phyloP scores from a whole-genome alignment of 768 basidiomycete species.

The Russula olivacea region DNA sequence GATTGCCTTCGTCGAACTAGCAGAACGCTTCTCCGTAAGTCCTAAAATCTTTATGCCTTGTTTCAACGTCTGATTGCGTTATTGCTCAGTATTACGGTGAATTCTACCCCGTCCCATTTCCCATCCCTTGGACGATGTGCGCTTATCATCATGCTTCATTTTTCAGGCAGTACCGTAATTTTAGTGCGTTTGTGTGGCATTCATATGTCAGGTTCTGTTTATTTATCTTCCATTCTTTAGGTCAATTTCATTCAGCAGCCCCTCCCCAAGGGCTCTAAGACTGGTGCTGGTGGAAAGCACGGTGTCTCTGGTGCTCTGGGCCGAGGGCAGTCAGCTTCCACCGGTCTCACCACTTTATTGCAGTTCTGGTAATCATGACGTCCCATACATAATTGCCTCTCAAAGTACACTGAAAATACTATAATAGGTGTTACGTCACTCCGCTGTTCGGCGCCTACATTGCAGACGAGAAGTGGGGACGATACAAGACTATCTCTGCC shows the following conservation, averaged over 20 bases:
- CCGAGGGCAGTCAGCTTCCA: slow-evolving; percentile 25
- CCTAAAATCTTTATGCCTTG: not conserved
- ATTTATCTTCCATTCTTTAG: slow-evolving; percentile 1
- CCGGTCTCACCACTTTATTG: slow-evolving; percentile 29
- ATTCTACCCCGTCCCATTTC: not conserved
- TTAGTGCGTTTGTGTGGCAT: slow-evolving; percentile 15
- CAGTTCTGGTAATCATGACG: slow-evolving; percentile 26
- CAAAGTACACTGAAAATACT: not conserved
- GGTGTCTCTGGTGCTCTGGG: slow-evolving; percentile 27
- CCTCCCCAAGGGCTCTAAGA: slow-evolving; percentile 26
- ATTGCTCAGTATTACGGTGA: slow-evolving; percentile 22
- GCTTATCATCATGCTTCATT: not conserved
- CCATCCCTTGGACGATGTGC: not conserved
- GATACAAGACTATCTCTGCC: slow-evolving; percentile 37
- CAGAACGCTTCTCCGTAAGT: slow-evolving; percentile 31
- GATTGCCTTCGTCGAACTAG: slow-evolving; percentile 30
- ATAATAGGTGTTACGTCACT: slow-evolving; percentile 29
- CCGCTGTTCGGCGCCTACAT: slow-evolving; percentile 38
- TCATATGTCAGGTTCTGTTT: not conserved
- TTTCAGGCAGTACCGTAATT: slow-evolving; percentile 18
- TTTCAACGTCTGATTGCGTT: slow-evolving; percentile 3
- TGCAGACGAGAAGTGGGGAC: slow-evolving; percentile 39
- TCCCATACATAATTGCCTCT: slow-evolving; percentile 18
- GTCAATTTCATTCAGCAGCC: slow-evolving; percentile 31
- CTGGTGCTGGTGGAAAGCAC: slow-evolving; percentile 26